Percentiles rank a stretch among this genome's conserved stretches.
phyloP scores from a whole-genome alignment of 2,329 filamentous ascomycete genomes.

The Diaporthe sp. region DNA sequence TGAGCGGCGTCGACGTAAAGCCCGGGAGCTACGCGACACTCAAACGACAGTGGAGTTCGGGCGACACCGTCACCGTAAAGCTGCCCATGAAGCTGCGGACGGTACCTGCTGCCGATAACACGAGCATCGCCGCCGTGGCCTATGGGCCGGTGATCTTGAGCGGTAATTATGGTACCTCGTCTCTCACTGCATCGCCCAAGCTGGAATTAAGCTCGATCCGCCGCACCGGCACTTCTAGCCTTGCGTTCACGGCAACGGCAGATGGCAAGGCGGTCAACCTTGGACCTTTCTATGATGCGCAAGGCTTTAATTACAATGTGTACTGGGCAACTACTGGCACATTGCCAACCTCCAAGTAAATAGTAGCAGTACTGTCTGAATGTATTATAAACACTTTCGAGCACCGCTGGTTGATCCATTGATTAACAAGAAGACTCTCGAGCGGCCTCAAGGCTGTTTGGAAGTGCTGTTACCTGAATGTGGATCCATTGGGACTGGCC shows the following conservation, averaged over 20 bases:
- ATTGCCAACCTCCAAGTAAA: neutral
- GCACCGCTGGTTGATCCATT: neutral
- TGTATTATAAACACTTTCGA: neutral
- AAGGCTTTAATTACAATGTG: constrained; percentile 57
- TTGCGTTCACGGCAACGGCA: constrained; percentile 51
- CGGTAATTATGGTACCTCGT: neutral
- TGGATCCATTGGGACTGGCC: neutral
- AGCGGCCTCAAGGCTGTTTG: neutral
- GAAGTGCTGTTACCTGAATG: neutral
- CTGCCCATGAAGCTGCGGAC: constrained; percentile 59
- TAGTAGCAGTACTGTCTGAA: neutral
- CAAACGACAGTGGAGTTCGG: constrained; percentile 55
- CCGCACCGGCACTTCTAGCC: constrained; percentile 60
- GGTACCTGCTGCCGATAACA: constrained; percentile 61
- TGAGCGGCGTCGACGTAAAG: constrained; percentile 42
- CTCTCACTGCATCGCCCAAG: constrained; percentile 4
- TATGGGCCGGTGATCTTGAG: neutral
- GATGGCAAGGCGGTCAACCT: constrained; percentile 48
- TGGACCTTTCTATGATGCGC: constrained; percentile 56
- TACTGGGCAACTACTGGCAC: constrained; percentile 50
- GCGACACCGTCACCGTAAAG: constrained; percentile 57
- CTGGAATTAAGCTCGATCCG: constrained; percentile 46
- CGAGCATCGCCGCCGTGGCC: constrained; percentile 51
- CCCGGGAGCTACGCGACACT: constrained; percentile 45
- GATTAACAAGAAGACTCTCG: neutral